These are phyloP conservation scores for Chlorella sp. DNA, from an alignment of 139 green algal species.

Conservation along the genomic window DNA sequence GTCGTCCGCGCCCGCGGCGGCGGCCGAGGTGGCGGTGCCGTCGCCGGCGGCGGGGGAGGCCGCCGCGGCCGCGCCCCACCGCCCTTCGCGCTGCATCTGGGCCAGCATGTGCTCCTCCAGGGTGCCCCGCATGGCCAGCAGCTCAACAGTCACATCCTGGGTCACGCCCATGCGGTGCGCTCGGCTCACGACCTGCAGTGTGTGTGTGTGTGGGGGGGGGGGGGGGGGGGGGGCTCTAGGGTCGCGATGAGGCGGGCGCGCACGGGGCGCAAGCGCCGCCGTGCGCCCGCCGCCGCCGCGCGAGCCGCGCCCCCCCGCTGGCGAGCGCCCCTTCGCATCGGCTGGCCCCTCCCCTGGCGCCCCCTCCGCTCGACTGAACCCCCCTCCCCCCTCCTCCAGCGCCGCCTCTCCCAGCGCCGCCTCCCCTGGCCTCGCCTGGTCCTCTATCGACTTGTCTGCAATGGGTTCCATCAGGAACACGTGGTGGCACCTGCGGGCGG, in stretches of 20 bases:
- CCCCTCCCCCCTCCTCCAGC: too few relatives aligned
- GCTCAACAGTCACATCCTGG: conserved; percentile 72
- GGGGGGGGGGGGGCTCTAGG: too few relatives aligned
- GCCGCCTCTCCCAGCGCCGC: too few relatives aligned
- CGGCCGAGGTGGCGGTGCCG: not conserved
- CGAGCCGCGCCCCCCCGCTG: too few relatives aligned
- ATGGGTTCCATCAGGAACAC: conserved; percentile 97
- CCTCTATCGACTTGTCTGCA: conserved; percentile 70
- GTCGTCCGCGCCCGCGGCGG: not conserved
- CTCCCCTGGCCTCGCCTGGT: conserved; percentile 73
- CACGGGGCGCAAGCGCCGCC: too few relatives aligned
- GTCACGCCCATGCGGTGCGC: conserved; percentile 90
- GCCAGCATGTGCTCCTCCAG: conserved; percentile 33
- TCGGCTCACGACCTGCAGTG: conserved; percentile 72
- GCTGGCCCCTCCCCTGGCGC: too few relatives aligned
- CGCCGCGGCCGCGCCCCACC: not conserved
- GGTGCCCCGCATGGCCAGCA: conserved; percentile 76
- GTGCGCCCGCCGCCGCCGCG: too few relatives aligned
- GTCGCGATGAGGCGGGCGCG: too few relatives aligned
- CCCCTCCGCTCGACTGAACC: too few relatives aligned
- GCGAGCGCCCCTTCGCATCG: too few relatives aligned
- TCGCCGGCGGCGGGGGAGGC: not conserved
- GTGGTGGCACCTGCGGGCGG: too few relatives aligned
- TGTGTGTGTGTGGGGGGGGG: too few relatives aligned
- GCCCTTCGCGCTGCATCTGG: not conserved